Base-by-base conservation (phyloP, 805 yeast species). In the Vanderwaltozyma polyspora region DNA sequence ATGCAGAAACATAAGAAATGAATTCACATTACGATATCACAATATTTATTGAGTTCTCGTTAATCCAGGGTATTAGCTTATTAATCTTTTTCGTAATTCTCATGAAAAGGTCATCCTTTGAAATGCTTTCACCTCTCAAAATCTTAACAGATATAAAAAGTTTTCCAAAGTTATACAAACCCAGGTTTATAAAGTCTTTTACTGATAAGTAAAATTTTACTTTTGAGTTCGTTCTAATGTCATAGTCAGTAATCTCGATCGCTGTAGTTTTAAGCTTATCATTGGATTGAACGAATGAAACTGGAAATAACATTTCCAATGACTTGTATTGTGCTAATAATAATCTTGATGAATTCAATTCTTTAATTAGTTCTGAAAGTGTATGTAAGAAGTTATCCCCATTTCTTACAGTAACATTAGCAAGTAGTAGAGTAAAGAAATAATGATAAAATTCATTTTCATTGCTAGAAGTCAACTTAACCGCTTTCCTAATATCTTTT, bases 61-160 rank as follows among this genome's bases (percentile, higher is more conserved):
- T 34, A 1, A 49, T 31, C 52, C 52, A 50, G 4, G 50, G 46
- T 3, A 50, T 26, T 11, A 41, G 24, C 15, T 37, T 45, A 6
- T 33, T 31, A 3, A 41, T 29, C 14, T 42, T 48, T 7, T 29
- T 35, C 3, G 37, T 18, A 10, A 50, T 29, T 13, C 37, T 35
- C 1, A 35, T 14, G 5, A 40, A 19, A 11, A 41, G 26, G 7
- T 34, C 31, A n/a, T 32, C 28, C 11, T 31, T 34, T 13, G 42
- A 28, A 8, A 21, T 22, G 3, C 32, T 25, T 13, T 36, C 34
- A 10, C 38, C 42, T 10, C 34, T 33, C 2, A 32, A 7, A n/a
- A 39, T 28, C 11, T 37, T 31, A n/a, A 41, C 48, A 4, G 27
- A 33, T 11, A 42, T 17, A 14, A 24, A 16, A 12, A 37, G 12